Percentiles rank a stretch among this genome's conserved stretches.
phyloP scores from a whole-genome alignment of 257 asterid genomes.

The Echium plantagineum region DNA sequence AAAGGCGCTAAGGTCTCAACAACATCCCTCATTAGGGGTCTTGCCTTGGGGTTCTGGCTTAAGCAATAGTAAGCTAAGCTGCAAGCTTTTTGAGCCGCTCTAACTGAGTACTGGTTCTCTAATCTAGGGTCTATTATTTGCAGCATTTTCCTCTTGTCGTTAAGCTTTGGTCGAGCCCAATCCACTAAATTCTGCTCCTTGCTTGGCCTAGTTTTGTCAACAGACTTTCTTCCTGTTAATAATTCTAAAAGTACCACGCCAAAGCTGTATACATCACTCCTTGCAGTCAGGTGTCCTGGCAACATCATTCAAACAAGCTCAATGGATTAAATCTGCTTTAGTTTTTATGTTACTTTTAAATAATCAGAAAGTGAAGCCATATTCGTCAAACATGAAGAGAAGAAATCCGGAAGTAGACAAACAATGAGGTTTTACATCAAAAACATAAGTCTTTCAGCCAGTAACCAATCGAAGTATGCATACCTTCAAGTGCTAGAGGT shows the following conservation, averaged over 20 bases:
- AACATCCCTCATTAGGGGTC: constrained; percentile 97
- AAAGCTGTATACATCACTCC: constrained; percentile 99
- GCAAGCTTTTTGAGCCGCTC: constrained; percentile 99
- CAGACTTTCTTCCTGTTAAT: constrained; percentile 92
- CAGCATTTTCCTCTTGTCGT: constrained; percentile 91
- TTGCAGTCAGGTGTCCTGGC: constrained; percentile 94
- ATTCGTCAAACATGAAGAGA: no score
- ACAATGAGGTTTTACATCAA: no score
- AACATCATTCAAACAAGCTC: constrained; percentile 13
- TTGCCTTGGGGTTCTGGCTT: constrained; percentile 97
- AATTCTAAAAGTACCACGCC: constrained; percentile 98
- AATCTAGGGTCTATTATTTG: constrained; percentile 91
- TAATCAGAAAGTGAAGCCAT: no score
- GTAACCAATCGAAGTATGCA: no score
- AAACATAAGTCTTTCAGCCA: no score
- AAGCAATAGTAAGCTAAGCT: constrained; percentile 96
- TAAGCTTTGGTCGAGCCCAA: constrained; percentile 96
- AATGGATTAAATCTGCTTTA: background rate
- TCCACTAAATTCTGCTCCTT: constrained; percentile 98
- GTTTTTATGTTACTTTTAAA: no score
- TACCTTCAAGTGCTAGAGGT: no score
- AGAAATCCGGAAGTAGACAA: no score
- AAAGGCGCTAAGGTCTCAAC: constrained; percentile 94
- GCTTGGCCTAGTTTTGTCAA: constrained; percentile 97
- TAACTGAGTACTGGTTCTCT: constrained; percentile 78